Percentiles rank a stretch among this genome's conserved stretches.
phyloP scores from a whole-genome alignment of 2,329 filamentous ascomycete genomes.

The Chaetomiaceae sp. region DNA sequence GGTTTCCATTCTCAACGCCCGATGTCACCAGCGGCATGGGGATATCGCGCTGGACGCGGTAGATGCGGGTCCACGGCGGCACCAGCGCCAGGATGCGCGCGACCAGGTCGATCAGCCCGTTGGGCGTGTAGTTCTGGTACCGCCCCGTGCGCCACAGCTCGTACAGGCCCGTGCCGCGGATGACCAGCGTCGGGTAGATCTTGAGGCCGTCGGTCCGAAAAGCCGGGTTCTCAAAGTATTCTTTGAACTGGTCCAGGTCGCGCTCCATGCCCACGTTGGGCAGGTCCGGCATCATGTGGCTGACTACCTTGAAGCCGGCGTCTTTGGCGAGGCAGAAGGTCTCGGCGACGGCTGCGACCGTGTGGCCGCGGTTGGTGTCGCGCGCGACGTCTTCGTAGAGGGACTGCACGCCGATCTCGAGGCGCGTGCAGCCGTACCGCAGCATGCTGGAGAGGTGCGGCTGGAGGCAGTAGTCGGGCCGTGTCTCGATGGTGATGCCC shows the following conservation, averaged over 20 bases:
- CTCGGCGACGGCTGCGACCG: constrained; percentile 89
- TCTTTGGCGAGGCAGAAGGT: constrained; percentile 98
- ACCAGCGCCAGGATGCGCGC: constrained; percentile 93
- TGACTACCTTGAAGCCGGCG: constrained; percentile 97
- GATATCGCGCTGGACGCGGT: constrained; percentile 96
- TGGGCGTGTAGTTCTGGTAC: constrained; percentile 98
- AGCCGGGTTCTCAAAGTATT: constrained; percentile 95
- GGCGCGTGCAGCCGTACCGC: constrained; percentile 90
- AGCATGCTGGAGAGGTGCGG: constrained; percentile 96
- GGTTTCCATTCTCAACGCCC: constrained; percentile 94
- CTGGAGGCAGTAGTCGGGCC: constrained; percentile 93
- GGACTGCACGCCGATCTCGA: constrained; percentile 94
- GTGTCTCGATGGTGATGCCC: constrained; percentile 95
- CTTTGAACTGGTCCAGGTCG: constrained; percentile 91
- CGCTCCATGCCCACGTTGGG: constrained; percentile 98
- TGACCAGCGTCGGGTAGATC: constrained; percentile 96
- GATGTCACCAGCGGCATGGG: constrained; percentile 99
- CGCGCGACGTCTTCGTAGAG: constrained; percentile 97
- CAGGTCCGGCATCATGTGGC: constrained; percentile 99
- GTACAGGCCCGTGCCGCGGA: constrained; percentile 92
- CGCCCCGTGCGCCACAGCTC: constrained; percentile 95
- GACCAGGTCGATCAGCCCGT: constrained; percentile 90
- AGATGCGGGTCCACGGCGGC: constrained; percentile 96
- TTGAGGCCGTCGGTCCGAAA: constrained; percentile 97
- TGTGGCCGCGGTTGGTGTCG: constrained; percentile 95